Evolutionary conservation across 2,329 filamentous ascomycete species (phyloP).

Genomic region (Reticulascus tulasneorum): DNA sequence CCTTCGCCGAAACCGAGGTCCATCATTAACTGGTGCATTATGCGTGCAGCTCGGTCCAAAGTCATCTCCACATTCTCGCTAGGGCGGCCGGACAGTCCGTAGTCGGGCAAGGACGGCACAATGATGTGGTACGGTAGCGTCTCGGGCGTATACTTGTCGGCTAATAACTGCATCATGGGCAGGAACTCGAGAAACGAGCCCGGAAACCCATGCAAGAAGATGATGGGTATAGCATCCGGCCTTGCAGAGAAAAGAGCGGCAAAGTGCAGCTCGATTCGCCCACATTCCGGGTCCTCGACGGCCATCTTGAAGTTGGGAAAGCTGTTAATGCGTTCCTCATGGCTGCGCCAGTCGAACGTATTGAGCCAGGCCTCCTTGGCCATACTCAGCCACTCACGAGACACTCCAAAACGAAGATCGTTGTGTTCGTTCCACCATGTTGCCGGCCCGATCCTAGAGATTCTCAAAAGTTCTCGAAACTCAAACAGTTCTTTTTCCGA

Average conservation of each 20-base stretch:
- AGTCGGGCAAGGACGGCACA: slow-evolving; percentile 52
- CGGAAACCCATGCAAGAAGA: slow-evolving; percentile 55
- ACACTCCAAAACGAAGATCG: slow-evolving; percentile 39
- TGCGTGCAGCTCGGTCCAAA: slow-evolving; percentile 26
- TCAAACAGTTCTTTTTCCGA: slow-evolving; percentile 39
- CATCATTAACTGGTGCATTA: slow-evolving; percentile 49
- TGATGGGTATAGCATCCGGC: slow-evolving; percentile 43
- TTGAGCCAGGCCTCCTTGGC: slow-evolving; percentile 39
- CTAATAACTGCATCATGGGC: slow-evolving; percentile 41
- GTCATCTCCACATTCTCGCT: slow-evolving; percentile 2
- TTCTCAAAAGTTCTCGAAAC: slow-evolving; percentile 40
- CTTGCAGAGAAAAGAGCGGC: slow-evolving; percentile 49
- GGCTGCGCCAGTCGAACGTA: slow-evolving; percentile 43
- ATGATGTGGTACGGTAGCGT: slow-evolving; percentile 54
- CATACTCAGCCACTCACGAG: slow-evolving; percentile 38
- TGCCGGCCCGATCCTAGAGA: slow-evolving; percentile 43
- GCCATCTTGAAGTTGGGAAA: slow-evolving; percentile 43
- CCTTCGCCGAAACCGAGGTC: slow-evolving; percentile 46
- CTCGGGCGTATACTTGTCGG: slow-evolving; percentile 42
- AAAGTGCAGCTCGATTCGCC: slow-evolving; percentile 45
- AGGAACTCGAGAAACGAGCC: slow-evolving; percentile 52
- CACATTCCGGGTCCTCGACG: slow-evolving; percentile 30
- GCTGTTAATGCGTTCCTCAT: slow-evolving; percentile 35
- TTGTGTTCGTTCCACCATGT: slow-evolving; percentile 44
- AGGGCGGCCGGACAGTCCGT: slow-evolving; percentile 37